Percentiles rank a stretch among this genome's conserved stretches.
Evolutionary conservation across 2,329 filamentous ascomycete genomes (phyloP).

Genomic region (Fusarium sterilihyphosum): DNA sequence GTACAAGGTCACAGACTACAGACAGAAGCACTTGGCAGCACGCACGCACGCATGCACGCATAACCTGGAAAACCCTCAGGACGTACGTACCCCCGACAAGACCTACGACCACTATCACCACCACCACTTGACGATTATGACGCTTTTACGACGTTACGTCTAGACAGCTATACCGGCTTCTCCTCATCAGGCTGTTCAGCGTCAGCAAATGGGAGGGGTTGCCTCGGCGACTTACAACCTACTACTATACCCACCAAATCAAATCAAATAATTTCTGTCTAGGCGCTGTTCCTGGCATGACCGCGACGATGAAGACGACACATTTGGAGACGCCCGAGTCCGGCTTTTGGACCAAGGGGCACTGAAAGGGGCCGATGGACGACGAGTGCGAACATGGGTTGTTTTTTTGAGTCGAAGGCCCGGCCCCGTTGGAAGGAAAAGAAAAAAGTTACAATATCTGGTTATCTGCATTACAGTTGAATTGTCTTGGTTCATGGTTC

Average conservation of each 20-base stretch:
- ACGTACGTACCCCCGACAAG: conserved; percentile 49
- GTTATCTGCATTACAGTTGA: conserved; percentile 37
- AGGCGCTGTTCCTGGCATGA: conserved; percentile 48
- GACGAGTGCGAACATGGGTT: conserved; percentile 22
- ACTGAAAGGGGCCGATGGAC: conserved; percentile 28
- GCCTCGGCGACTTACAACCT: conserved; percentile 51
- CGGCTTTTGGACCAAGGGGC: conserved; percentile 26
- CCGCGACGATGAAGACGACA: conserved; percentile 46
- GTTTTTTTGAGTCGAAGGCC: conserved; percentile 22
- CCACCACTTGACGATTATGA: conserved; percentile 57
- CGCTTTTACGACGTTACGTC: conserved; percentile 59
- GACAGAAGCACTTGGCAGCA: conserved; percentile 42
- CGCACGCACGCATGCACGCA: conserved; percentile 32
- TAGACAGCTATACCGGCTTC: conserved; percentile 55
- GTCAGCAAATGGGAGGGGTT: conserved; percentile 45
- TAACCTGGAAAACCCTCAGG: conserved; percentile 44
- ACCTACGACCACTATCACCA: conserved; percentile 51
- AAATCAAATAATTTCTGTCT: conserved; percentile 51
- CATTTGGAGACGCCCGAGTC: conserved; percentile 30
- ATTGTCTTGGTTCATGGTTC: conserved; percentile 23
- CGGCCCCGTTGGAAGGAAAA: conserved; percentile 38
- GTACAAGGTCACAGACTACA: conserved; percentile 45
- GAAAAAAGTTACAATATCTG: conserved; percentile 42
- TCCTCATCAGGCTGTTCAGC: conserved; percentile 45
- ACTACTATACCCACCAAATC: conserved; percentile 51